These are phyloP conservation scores for Aureococcus anophagefferens DNA, from an alignment of 108 stramenopile genomes.

Conservation along the genomic window DNA sequence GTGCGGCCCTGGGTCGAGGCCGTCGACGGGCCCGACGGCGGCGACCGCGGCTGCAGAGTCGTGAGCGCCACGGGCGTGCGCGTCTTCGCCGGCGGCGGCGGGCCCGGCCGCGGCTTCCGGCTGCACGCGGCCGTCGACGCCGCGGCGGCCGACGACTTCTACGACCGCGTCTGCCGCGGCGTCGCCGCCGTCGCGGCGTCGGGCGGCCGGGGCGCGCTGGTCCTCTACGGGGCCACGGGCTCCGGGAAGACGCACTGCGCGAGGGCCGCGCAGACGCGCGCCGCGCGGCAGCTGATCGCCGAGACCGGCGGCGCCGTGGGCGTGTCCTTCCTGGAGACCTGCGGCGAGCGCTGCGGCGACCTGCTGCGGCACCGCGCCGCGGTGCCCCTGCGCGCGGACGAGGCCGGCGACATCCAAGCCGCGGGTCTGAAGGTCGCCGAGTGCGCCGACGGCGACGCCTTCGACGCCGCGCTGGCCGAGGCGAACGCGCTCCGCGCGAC, in stretches of 20 bases:
- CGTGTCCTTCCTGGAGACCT: neutral
- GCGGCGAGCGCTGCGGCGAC: too few relatives aligned
- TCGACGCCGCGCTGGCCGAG: neutral
- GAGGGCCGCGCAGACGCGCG: neutral
- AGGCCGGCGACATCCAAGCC: neutral
- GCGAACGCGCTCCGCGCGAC: neutral
- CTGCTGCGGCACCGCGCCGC: neutral
- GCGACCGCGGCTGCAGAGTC: too few relatives aligned
- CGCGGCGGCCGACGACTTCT: neutral
- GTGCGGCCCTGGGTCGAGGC: too few relatives aligned
- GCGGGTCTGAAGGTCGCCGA: neutral
- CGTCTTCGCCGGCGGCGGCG: too few relatives aligned
- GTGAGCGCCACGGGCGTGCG: too few relatives aligned
- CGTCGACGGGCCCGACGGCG: too few relatives aligned
- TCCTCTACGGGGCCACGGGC: neutral
- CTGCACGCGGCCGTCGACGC: too few relatives aligned
- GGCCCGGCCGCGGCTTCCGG: too few relatives aligned
- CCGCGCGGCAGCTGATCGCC: neutral
- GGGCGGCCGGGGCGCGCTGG: neutral
- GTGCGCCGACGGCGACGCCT: neutral
- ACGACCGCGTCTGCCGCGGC: neutral
- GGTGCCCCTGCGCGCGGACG: neutral
- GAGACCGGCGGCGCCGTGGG: neutral
- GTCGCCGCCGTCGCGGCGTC: neutral
- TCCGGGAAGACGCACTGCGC: neutral